Base-by-base conservation (phyloP, 2,329 filamentous ascomycete species). In the Aspergillus intermedius region DNA sequence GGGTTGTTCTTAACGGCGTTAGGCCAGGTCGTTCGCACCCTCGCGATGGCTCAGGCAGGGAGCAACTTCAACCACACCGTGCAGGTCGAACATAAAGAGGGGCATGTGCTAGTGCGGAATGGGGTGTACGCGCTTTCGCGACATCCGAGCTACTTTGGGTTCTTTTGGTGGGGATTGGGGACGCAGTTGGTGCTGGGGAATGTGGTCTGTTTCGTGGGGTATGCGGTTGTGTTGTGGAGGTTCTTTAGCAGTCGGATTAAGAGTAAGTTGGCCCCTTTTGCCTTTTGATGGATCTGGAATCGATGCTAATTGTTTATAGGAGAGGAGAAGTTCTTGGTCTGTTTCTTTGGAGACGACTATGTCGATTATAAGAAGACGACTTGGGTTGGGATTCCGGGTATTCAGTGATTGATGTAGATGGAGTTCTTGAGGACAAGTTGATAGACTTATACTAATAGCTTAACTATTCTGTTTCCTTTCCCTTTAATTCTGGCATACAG, bases 111-210 rank as follows among this genome's bases (percentile, higher is more conserved):
- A n/a, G 87, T 98, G 2, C 95, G 86, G 0, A 75, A 75, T 23
- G 93, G 93, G 0, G 73, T 97, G 30, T 98, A 97, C 67, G 73
- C 74, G 6, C 67, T 79, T 41, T 73, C 94, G 46, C 77, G 93
- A 21, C 93, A 98, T 68, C 93, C 93, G 10, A 87, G 86, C 50
- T 98, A 98, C 71, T 96, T 97, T 73, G 93, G 91, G 3, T 98
- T 96, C 74, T 98, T 95, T 70, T 97, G 90, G 83, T 98, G 91
- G 91, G 89, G 88, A 0, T 63, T 97, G n/a, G 93, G 93, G 4
- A 95, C 91, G 10, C 93, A 98, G 75, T 64, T 97, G 40, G 82
- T 95, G 47, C 76, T 96, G 54, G 91, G 91, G 15, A 98, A 98
- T 69, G 71, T 79, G 7, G 56, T 95, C 2, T 95, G 89, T 65